A percentile compares a stretch with the other conserved stretches of the same genome.
Conservation (phyloP, 169 alveolate species). For the Eimeria praecox region DNA sequence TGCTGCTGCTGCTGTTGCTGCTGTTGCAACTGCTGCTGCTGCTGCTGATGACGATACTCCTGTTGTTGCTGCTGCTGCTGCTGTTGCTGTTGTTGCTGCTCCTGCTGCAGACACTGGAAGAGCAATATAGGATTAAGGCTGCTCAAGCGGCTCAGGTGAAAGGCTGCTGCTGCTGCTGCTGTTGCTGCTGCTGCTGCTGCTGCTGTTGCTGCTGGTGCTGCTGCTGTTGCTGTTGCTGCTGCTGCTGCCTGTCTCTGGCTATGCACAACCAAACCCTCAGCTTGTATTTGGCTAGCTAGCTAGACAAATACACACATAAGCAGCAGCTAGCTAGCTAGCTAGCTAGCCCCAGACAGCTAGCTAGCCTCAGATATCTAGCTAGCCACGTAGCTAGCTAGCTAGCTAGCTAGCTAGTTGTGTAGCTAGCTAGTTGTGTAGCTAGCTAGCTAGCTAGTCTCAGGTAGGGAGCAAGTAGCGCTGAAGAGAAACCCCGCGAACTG, state of each 20-base stretch:
- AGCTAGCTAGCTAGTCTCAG: not conserved
- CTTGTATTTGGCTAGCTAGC: not conserved
- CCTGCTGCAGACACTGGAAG: conserved; percentile 60
- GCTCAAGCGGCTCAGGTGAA: conserved; percentile 63
- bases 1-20: too few relatives aligned
- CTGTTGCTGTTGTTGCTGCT: not conserved
- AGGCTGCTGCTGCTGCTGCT: not conserved
- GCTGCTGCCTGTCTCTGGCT: not conserved
- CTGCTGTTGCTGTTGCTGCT: not conserved
- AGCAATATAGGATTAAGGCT: conserved; percentile 26
- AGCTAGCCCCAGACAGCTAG: not conserved
- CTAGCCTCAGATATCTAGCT: not conserved
- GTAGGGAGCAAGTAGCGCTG: too few relatives aligned
- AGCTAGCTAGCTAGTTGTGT: too few relatives aligned
- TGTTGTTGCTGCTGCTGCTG: conserved; percentile 39
- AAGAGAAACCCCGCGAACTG: not conserved
- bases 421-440: too few relatives aligned
- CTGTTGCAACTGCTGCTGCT: not conserved
- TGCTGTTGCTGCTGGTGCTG: conserved; percentile 1
- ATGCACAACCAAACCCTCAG: not conserved
- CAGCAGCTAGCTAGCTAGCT: not conserved
- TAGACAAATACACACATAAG: not conserved
- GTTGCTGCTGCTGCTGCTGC: conserved; percentile 17
- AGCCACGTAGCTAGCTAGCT: too few relatives aligned
- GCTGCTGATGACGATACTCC: not conserved